These are phyloP conservation scores for Funneliformis geosporum DNA, from an alignment of 192 early-diverging fungal genomes.

Conservation along the genomic window DNA sequence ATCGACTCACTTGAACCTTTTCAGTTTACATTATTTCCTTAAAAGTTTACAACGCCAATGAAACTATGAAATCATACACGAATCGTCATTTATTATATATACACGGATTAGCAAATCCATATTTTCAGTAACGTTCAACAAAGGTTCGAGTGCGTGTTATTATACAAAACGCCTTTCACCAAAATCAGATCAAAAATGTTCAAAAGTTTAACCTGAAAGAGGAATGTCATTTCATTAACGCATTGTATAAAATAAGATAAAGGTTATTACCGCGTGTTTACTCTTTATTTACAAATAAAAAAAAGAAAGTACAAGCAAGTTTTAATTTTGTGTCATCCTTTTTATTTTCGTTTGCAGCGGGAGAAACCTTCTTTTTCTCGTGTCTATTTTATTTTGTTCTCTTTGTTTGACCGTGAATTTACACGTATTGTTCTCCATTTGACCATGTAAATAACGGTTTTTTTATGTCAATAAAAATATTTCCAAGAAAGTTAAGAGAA, in stretches of 20 bases:
- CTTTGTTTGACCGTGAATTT: not conserved
- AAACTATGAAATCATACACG: not conserved
- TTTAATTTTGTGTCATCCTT: too few relatives aligned
- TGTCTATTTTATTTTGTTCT: too few relatives aligned
- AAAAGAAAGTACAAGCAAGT: not conserved
- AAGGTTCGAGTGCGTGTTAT: not conserved
- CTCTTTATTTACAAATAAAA: too few relatives aligned
- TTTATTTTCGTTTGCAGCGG: too few relatives aligned
- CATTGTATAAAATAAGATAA: not conserved
- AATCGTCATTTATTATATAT: not conserved
- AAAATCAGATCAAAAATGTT: not conserved
- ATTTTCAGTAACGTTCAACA: not conserved
- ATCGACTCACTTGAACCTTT: not conserved
- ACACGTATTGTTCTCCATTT: not conserved
- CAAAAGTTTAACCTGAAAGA: too few relatives aligned
- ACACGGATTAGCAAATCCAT: not conserved
- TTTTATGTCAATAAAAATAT: not conserved
- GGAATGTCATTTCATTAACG: not conserved
- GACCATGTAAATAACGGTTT: not conserved
- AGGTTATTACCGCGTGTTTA: too few relatives aligned
- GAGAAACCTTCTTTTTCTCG: too few relatives aligned
- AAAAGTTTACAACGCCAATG: not conserved
- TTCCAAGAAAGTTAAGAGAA: not conserved
- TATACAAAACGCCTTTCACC: too few relatives aligned
- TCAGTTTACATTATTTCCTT: not conserved